A percentile compares a stretch with the other conserved stretches of the same genome.
Evolutionary conservation across 192 early-diverging fungal species (phyloP).

Genomic region (Backusella macrospora): DNA sequence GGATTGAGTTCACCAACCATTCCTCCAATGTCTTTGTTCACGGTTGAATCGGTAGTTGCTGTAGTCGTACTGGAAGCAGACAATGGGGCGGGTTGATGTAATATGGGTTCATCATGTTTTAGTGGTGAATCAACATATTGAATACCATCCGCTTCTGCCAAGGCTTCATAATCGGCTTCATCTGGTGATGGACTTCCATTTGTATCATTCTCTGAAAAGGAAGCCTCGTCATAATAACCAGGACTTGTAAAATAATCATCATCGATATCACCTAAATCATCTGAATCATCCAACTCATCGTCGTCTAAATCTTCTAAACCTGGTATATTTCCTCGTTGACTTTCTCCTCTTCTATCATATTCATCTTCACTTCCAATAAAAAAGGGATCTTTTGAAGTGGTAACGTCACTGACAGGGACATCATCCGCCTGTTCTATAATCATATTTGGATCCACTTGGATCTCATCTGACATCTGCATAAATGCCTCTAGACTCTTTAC

Average conservation of each 20-base stretch:
- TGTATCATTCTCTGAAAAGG: not conserved
- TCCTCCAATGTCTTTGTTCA: too few species aligned
- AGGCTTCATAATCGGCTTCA: slow-evolving; percentile 26
- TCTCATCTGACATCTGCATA: slow-evolving; percentile 28
- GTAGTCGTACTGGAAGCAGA: not conserved
- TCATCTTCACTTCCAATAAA: slow-evolving; percentile 6
- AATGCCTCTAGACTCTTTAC: slow-evolving; percentile 59
- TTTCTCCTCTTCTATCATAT: slow-evolving; percentile 14
- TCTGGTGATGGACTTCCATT: not conserved
- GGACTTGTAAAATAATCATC: not conserved
- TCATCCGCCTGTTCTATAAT: slow-evolving; percentile 14
- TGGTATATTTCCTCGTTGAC: slow-evolving; percentile 23
- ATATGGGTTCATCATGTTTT: not conserved
- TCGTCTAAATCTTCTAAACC: slow-evolving; percentile 39
- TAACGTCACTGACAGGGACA: not conserved
- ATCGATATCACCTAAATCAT: slow-evolving; percentile 19
- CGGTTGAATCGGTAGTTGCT: not conserved
- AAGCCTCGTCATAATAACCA: not conserved
- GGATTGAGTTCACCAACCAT: not conserved
- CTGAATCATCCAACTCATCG: slow-evolving; percentile 33
- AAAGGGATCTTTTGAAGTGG: slow-evolving; percentile 1
- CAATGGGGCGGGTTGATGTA: not conserved
- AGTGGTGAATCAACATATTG: slow-evolving; percentile 18
- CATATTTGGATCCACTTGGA: not conserved
- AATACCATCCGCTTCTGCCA: slow-evolving; percentile 32